These are phyloP conservation scores for Allomyces macrogynus DNA, from an alignment of 192 early-diverging fungal species.

Conservation along the genomic window DNA sequence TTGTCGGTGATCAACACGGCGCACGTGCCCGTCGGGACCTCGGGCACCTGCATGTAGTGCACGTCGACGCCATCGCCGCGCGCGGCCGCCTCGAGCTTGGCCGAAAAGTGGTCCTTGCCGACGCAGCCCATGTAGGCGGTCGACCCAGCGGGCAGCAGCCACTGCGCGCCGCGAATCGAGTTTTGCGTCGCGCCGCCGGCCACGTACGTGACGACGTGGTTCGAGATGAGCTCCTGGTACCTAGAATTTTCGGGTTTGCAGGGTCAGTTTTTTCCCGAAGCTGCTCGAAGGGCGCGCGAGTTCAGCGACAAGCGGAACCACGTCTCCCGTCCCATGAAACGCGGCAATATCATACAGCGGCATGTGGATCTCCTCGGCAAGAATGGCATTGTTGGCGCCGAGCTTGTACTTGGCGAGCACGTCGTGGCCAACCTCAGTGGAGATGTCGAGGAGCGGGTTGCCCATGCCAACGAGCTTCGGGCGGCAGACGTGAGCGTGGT, in stretches of 20 bases:
- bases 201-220: constrained; percentile 58
- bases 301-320: too few species aligned
- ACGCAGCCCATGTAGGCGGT: constrained; percentile 90
- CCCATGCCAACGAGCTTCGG: constrained; percentile 49
- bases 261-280: background rate
- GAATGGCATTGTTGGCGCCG: constrained; percentile 87
- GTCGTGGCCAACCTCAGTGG: constrained; percentile 46
- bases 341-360: constrained; percentile 34
- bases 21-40: constrained; percentile 79
- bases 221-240: constrained; percentile 59
- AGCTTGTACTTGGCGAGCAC: constrained; percentile 70
- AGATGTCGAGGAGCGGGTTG: constrained; percentile 98
- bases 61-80: constrained; percentile 63
- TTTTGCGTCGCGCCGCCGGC: constrained; percentile 97
- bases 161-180: constrained; percentile 75
- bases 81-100: constrained; percentile 55
- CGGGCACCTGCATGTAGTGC: constrained; percentile 62
- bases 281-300: background rate
- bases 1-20: constrained; percentile 84
- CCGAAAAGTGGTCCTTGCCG: constrained; percentile 63
- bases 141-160: constrained; percentile 63
- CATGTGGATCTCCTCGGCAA: constrained; percentile 74
- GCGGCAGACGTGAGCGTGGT: too few species aligned
- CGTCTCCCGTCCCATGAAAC: too few species aligned
- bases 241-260: constrained; percentile 6